phyloP scores from a whole-genome alignment of 2,329 filamentous ascomycete species.

The Pestalotiopsis sp. region DNA sequence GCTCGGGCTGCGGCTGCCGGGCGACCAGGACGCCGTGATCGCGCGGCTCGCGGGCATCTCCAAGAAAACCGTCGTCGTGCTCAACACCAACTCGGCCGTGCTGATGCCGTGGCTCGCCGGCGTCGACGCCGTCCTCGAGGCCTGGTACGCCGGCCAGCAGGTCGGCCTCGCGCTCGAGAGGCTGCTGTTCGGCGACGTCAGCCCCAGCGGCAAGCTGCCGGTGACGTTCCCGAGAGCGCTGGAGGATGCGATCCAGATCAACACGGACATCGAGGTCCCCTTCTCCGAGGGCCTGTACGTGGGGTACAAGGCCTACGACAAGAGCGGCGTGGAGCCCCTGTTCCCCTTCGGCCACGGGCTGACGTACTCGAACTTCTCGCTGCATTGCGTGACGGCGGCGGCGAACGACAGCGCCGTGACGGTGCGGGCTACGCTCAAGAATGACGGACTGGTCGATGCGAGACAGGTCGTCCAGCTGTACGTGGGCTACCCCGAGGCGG shows the following conservation, averaged over 20 bases:
- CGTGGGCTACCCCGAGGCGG: conserved; percentile 2
- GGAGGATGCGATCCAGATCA: conserved; percentile 12
- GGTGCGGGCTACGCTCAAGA: conserved; percentile 23
- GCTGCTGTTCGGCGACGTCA: conserved; percentile 16
- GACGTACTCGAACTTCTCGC: conserved; percentile 1
- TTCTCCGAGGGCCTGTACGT: conserved; percentile 9
- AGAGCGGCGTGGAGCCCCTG: neutral
- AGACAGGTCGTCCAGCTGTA: conserved; percentile 9
- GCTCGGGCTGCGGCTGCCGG: conserved; percentile 15
- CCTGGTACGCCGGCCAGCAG: conserved; percentile 15
- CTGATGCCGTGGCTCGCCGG: conserved; percentile 11
- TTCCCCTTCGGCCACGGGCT: neutral
- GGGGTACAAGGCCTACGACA: conserved; percentile 4
- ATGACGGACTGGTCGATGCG: conserved; percentile 15
- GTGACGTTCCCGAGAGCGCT: conserved; percentile 14
- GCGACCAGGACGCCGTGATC: conserved; percentile 15
- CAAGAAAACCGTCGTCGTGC: conserved; percentile 11
- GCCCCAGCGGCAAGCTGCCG: conserved; percentile 18
- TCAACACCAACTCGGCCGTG: conserved; percentile 16
- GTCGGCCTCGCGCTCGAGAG: conserved; percentile 16
- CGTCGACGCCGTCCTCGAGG: conserved; percentile 13
- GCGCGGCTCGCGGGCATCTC: neutral
- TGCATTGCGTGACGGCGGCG: neutral
- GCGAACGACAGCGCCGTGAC: neutral
- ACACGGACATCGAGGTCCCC: neutral